Evolutionary conservation across 345 rosid genomes (phyloP), one percentile per base, ranked within the genome.

Genomic region (Rhizophora apiculata): DNA sequence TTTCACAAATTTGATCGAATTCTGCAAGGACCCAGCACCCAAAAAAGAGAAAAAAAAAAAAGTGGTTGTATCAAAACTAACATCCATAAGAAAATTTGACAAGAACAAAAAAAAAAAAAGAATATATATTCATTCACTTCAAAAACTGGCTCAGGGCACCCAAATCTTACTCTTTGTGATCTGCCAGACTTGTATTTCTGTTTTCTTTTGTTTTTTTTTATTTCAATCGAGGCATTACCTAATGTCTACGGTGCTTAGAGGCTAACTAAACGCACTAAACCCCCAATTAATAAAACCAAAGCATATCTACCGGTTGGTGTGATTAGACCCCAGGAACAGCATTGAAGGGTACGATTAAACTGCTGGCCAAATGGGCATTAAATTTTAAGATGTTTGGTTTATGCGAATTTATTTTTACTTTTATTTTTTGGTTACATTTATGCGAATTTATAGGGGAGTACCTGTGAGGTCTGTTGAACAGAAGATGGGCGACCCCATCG

Each of bases 1-100:
- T 62, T 91, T 91, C 76, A 93, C 94, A 46, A 89, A 91, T 55
- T 91, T 89, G 36, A 91, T 84, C 32, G 98, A 89, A 78, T 91
- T 86, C 97, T 93, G 79, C 68, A 56, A 60, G 6, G 11, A 29
- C 30, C 1, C 6, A 51, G 54, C 26, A 6, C 37, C 37, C 34
- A 31, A 8, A 34, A 34, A 8, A 34, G 0, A n/a, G 11, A 22
- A 22, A n/a, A 66, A 51, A 0, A 0, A 0, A 2, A 10, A 13
- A 8, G 63, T 0, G 4, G 32, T 39, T 1, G 30, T 22, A 60
- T 21, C 11, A 37, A 9, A 27, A 15, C 15, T 27, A 0, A 9
- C 16, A 22, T 20, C 6, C 18, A 18, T 39, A 0, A 15, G 19
- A 43, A 43, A 43, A 3, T 43, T 13, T 43, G 6, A 43, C 49